Evolutionary conservation across 129 eudicot genomes (phyloP).

Genomic region (Saposhnikovia divaricata): DNA sequence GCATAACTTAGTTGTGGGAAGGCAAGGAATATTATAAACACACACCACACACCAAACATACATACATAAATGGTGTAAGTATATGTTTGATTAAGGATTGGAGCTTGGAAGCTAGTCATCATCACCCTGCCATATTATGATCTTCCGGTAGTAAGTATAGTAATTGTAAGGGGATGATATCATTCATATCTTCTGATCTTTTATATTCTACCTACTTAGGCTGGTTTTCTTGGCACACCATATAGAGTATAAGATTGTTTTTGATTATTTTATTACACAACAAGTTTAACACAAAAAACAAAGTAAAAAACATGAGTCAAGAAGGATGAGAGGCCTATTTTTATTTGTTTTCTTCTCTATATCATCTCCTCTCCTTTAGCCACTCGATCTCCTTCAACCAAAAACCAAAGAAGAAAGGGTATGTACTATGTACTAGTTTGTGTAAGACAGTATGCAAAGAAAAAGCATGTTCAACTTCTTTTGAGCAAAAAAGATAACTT

Average conservation of each 20-base stretch:
- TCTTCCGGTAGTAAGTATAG: conserved; percentile 8
- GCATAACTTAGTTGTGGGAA: conserved; percentile 32
- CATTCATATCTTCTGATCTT: conserved; percentile 2
- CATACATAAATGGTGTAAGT: not conserved
- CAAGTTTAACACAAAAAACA: conserved; percentile 19
- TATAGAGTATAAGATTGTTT: conserved; percentile 3
- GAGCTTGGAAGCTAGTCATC: conserved; percentile 30
- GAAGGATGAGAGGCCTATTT: not conserved
- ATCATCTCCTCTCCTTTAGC: conserved; percentile 13
- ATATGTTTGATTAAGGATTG: conserved; percentile 18
- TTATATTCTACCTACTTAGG: conserved; percentile 39
- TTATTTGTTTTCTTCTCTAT: conserved; percentile 9
- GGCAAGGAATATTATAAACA: conserved; percentile 11
- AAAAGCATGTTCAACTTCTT: conserved; percentile 1
- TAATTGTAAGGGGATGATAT: conserved; percentile 6
- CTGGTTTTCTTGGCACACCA: conserved; percentile 33
- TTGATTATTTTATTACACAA: conserved; percentile 16
- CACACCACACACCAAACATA: not conserved
- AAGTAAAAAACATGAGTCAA: not conserved
- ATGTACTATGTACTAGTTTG: conserved; percentile 11
- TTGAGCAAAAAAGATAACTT: conserved; percentile 8
- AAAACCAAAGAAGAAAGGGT: not conserved
- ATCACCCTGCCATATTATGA: conserved; percentile 18
- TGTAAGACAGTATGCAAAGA: not conserved
- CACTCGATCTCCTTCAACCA: not conserved